Base-by-base conservation (phyloP, 371 early-diverging fungal genomes). In the Mucor saturninus region DNA sequence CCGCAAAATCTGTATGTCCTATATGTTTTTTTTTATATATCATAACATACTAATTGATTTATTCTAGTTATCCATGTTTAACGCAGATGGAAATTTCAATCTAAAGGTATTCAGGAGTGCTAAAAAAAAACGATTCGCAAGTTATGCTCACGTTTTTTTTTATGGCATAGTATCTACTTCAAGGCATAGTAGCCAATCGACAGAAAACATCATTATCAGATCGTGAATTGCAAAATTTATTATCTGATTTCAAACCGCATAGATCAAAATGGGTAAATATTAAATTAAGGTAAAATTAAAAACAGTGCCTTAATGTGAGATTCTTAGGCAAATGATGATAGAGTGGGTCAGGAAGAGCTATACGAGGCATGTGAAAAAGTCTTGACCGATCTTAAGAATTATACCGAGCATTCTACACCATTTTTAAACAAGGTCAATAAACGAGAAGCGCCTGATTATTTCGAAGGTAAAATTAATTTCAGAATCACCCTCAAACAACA, bases 391-490 rank as follows among this genome's bases (percentile, higher is more conserved):
- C 80, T 98, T 13, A 91, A 91, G 69, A 85, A 86, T 51, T 90
- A 88, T 63, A 87, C 88, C 9, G 90, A 89, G 28, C 93, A 94
- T 61, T 91, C 97, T 0, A 73, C 80, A 5, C 97, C 97, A 3
- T 99, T 99, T 72, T 77, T 97, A 15, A 87, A 86, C 62, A 93
- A 92, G 72, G 99, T 99, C 29, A 90, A 85, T 68, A 92, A 93
- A 63, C 89, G 93, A 29, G 98, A 98, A 51, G 98, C 95, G 0
- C 98, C 98, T 0, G 95, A 96, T 77, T 99, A 99, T 69, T 93
- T 91, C 79, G 94, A 94, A 50, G 84, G 85, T 83, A 72, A 8
- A 30, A 54, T 21, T 21, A 1, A 21, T 21, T 21, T 21, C 21
- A 21, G 0, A 21, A 21, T 21, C 21, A 21, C 21, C 21, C 21